Conservation (phyloP, 306 rosid genomes). For the Medicago lupulina region DNA sequence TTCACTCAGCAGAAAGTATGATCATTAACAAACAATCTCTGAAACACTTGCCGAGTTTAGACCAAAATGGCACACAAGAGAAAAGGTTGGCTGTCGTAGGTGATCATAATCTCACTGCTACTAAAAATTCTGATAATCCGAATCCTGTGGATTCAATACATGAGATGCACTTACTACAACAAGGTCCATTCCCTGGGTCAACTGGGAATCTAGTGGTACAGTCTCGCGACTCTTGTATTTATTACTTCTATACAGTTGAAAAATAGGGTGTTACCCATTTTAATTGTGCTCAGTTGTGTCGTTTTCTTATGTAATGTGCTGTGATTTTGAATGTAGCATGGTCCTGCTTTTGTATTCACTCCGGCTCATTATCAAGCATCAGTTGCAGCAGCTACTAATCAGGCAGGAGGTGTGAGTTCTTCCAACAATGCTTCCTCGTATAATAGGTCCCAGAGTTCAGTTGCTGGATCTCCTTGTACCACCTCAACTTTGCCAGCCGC, state of each 20-base stretch:
- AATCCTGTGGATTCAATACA: slow-evolving; percentile 46
- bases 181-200: slow-evolving; percentile 49
- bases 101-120: slow-evolving; percentile 41
- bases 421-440: slow-evolving; percentile 45
- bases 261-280: slow-evolving; percentile 17
- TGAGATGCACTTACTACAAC: slow-evolving; percentile 53
- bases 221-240: slow-evolving; percentile 35
- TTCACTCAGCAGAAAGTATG: slow-evolving; percentile 45
- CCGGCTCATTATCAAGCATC: slow-evolving; percentile 57
- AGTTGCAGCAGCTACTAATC: slow-evolving; percentile 47
- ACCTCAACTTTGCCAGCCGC: slow-evolving; percentile 58
- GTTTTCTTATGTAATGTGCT: slow-evolving; percentile 25
- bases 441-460: slow-evolving; percentile 49
- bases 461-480: slow-evolving; percentile 48
- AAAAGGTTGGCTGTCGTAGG: slow-evolving; percentile 42
- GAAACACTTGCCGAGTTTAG: slow-evolving; percentile 42
- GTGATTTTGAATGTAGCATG: slow-evolving; percentile 56
- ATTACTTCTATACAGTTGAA: slow-evolving; percentile 23
- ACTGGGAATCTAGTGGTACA: slow-evolving; percentile 60
- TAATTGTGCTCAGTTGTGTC: slow-evolving; percentile 13
- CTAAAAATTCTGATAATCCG: slow-evolving; percentile 44
- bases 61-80: slow-evolving; percentile 39
- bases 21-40: slow-evolving; percentile 44
- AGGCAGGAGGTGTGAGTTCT: slow-evolving; percentile 47
- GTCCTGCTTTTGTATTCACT: slow-evolving; percentile 52